Conservation (phyloP, 2,329 filamentous ascomycete genomes). For the Nemania sp. region DNA sequence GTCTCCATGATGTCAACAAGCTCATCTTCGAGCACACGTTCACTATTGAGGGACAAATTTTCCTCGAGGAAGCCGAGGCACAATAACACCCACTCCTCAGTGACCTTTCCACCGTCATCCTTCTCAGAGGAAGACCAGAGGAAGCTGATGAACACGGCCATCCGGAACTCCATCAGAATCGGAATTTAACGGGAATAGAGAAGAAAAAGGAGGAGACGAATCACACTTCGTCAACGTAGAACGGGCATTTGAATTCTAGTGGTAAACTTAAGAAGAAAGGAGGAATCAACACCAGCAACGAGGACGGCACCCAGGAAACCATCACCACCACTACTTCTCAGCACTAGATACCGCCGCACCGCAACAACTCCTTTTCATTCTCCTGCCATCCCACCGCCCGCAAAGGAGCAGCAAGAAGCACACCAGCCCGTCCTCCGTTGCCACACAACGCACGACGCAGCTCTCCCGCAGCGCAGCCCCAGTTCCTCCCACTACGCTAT, state of each 20-base stretch:
- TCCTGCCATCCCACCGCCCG: not conserved
- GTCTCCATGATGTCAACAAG: conserved; percentile 40
- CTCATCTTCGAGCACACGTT: conserved; percentile 40
- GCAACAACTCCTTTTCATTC: too few species aligned
- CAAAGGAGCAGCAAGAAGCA: not conserved
- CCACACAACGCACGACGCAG: not conserved
- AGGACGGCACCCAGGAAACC: not conserved
- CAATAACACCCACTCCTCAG: not conserved
- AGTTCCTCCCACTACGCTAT: not conserved
- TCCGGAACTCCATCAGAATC: conserved; percentile 15
- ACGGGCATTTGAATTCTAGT: not conserved
- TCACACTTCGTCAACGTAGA: not conserved
- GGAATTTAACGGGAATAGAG: not conserved
- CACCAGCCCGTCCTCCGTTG: not conserved
- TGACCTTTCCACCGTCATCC: not conserved
- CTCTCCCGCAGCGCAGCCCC: not conserved
- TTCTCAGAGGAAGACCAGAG: conserved; percentile 8
- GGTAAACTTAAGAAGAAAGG: too few species aligned
- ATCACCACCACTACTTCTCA: not conserved
- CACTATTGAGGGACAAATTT: conserved; percentile 38
- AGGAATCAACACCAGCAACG: too few species aligned
- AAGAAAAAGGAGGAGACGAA: not conserved
- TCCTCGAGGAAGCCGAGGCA: conserved; percentile 2
- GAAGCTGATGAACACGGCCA: not conserved
- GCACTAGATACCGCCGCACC: too few species aligned